A percentile compares a stretch with the other conserved stretches of the same genome.
phyloP scores from a whole-genome alignment of 2,329 filamentous ascomycete genomes.

The Drechmeria coniospora region DNA sequence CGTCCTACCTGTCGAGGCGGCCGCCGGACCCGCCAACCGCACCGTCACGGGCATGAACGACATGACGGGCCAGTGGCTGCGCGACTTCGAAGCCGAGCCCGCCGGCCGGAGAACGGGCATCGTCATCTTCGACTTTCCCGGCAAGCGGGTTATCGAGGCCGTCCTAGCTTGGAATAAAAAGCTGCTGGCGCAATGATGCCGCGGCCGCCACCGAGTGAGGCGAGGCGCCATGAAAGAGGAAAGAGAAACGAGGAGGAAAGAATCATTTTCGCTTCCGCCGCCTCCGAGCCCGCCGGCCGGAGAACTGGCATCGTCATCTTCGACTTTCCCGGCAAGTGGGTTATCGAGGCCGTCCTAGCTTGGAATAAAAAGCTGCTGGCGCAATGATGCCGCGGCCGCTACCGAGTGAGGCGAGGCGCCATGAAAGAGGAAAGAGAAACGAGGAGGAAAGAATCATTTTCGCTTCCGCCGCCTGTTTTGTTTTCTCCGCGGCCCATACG shows the following conservation, averaged over 20 bases:
- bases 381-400: too few relatives aligned
- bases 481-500: too few relatives aligned
- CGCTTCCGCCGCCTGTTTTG: too few relatives aligned
- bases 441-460: too few relatives aligned
- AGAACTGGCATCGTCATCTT: constrained; percentile 30
- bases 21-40: constrained; percentile 27
- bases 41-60: constrained; percentile 33
- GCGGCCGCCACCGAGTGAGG: too few relatives aligned
- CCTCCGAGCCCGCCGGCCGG: constrained; percentile 10
- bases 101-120: constrained; percentile 23
- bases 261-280: too few relatives aligned
- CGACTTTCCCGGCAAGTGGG: constrained; percentile 29
- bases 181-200: constrained; percentile 6
- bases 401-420: too few relatives aligned
- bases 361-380: constrained; percentile 20
- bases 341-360: constrained; percentile 25
- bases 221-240: too few relatives aligned
- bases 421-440: too few relatives aligned
- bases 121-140: constrained; percentile 34
- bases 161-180: constrained; percentile 25
- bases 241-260: too few relatives aligned
- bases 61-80: constrained; percentile 28
- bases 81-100: constrained; percentile 11
- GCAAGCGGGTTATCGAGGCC: constrained; percentile 23
- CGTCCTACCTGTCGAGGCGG: constrained; percentile 32